Conservation (phyloP, 192 early-diverging fungal species). For the Linderina pennispora region DNA sequence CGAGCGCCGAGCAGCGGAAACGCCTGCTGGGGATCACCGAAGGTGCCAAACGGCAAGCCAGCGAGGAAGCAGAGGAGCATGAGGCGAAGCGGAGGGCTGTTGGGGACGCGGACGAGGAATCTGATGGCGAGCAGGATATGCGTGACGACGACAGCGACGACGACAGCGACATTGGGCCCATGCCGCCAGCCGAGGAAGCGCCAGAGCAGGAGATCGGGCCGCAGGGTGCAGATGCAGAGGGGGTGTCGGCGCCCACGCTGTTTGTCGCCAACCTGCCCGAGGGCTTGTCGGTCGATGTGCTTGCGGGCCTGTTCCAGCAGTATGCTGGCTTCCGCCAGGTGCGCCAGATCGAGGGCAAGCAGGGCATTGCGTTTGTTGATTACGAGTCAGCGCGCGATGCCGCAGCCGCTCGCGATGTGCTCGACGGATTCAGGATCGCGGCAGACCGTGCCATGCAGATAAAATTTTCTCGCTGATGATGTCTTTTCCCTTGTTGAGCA, state of each 20-base stretch:
- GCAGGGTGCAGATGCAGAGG: background rate
- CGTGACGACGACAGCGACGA: conserved; percentile 5
- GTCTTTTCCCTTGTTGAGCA: no score
- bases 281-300: conserved; percentile 19
- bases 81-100: background rate
- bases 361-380: conserved; percentile 41
- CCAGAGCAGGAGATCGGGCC: background rate
- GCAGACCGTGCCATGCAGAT: conserved; percentile 30
- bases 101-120: conserved; percentile 5
- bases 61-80: background rate
- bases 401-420: conserved; percentile 27
- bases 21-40: conserved; percentile 15
- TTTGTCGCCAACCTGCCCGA: conserved; percentile 41
- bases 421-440: conserved; percentile 33
- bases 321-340: conserved; percentile 42
- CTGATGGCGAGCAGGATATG: conserved; percentile 8
- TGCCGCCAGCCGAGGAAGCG: conserved; percentile 3
- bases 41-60: conserved; percentile 14
- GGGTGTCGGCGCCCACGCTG: conserved; percentile 19
- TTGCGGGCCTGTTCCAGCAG: conserved; percentile 39
- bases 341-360: conserved; percentile 21
- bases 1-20: conserved; percentile 32
- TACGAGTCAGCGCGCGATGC: conserved; percentile 28
- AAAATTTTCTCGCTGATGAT: conserved; percentile 23
- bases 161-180: conserved; percentile 29